Evolutionary conservation across 768 basidiomycete genomes (phyloP), one percentile per base, ranked within the genome.

Genomic region (Strobilomyces dryophilus): DNA sequence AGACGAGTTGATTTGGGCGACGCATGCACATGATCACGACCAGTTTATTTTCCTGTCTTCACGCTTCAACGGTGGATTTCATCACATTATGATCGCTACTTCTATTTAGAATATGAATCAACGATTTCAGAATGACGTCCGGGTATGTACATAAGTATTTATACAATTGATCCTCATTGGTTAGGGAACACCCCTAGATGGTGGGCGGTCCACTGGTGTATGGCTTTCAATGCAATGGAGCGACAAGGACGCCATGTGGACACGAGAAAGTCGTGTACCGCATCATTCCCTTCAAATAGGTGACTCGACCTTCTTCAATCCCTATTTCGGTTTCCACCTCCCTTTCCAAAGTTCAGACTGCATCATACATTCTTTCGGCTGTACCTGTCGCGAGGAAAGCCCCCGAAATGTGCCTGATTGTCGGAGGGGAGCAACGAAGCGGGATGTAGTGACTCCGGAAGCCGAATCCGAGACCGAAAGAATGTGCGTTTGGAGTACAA

Each of bases 301-400:
- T 69, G 11, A 83, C 74, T 32, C 78, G 73, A 15, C 66, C 72
- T 34, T 54, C 26, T 32, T 66, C 61, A 15, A 26, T 20, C 3
- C 59, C 46, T 53, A 84, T 56, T 52, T 84, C 82, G 35, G 64
- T 66, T 20, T 68, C 63, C 80, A 85, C 82, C 61, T 71, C 73
- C 32, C 75, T 68, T 36, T 67, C 67, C 55, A 84, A 64, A 1
- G 73, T 76, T 29, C 65, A 58, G 36, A 79, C 77, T 41, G 74
- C 71, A 64, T 86, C 84, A n/a, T 75, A 68, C n/a, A 83, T 56
- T 9, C 79, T 64, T 63, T 87, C 84, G 4, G 78, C 79, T 6
- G 77, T 80, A 15, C 85, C 85, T 6, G 72, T 75, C 8, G 75
- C 71, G 41, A 87, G 76, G 64, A 66, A 82, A 87, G 17, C 75